Conservation (phyloP, 1,284 basidiomycete genomes). For the Ustilago bromivora region DNA sequence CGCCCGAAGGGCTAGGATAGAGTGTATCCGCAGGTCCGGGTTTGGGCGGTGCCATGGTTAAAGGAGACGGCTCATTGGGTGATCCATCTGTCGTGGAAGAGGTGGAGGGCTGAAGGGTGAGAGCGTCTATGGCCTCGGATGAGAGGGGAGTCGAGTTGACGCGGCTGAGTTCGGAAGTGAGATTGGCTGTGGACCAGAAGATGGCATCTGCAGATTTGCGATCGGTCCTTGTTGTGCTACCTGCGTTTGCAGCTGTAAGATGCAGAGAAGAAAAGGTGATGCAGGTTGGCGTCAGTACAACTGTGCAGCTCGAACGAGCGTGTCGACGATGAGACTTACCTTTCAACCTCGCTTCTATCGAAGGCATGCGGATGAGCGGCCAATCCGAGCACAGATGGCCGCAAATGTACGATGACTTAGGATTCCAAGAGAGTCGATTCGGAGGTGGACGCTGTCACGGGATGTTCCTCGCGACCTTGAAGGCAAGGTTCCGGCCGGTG, state of each 20-base stretch:
- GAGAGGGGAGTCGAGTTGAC: slow-evolving; percentile 49
- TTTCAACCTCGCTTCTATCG: slow-evolving; percentile 41
- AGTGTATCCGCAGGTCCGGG: slow-evolving; percentile 52
- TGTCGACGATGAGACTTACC: slow-evolving; percentile 11
- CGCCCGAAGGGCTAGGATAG: slow-evolving; percentile 56
- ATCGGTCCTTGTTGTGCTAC: slow-evolving; percentile 19
- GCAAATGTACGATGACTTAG: not conserved
- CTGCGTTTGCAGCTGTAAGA: slow-evolving; percentile 35
- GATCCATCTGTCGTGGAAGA: slow-evolving; percentile 13
- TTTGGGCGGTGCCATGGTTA: slow-evolving; percentile 52
- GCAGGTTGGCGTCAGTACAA: slow-evolving; percentile 1
- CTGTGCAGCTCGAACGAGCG: not conserved
- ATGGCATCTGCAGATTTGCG: slow-evolving; percentile 49
- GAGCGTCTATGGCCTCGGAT: slow-evolving; percentile 27
- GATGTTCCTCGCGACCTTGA: not conserved
- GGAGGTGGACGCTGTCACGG: not conserved
- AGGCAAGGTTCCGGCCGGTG: not conserved
- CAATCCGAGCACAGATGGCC: not conserved
- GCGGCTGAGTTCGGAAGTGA: slow-evolving; percentile 39
- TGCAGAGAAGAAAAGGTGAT: not conserved
- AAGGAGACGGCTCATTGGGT: slow-evolving; percentile 23
- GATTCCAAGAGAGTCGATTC: too few relatives aligned
- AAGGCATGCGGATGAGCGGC: slow-evolving; percentile 25
- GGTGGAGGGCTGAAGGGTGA: slow-evolving; percentile 23
- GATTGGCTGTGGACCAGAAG: slow-evolving; percentile 34